Conservation (phyloP, 495 filamentous ascomycete species). For the Penicillium riverlandense region DNA sequence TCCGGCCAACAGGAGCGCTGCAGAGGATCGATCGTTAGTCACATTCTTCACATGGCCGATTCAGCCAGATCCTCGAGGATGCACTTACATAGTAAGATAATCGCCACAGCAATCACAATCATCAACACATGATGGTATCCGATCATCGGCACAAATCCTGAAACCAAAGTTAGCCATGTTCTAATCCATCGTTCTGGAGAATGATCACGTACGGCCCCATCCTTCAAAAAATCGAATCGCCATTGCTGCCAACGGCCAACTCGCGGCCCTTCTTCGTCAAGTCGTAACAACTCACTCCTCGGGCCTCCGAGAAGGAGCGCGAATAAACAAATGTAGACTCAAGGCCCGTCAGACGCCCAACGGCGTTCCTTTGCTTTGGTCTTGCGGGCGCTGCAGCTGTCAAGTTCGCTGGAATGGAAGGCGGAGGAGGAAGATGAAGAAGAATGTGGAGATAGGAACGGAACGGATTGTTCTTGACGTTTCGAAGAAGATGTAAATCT, state of each 20-base stretch:
- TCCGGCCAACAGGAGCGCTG: constrained; percentile 60
- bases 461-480: constrained; percentile 4
- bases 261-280: constrained; percentile 7
- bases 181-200: not conserved
- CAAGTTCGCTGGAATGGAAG: too few relatives aligned
- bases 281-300: constrained; percentile 35
- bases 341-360: not conserved
- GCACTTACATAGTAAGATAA: constrained; percentile 87
- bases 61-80: not conserved
- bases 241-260: constrained; percentile 19
- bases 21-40: constrained; percentile 8
- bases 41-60: constrained; percentile 7
- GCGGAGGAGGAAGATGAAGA: constrained; percentile 8
- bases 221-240: constrained; percentile 16
- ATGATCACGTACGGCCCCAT: constrained; percentile 25
- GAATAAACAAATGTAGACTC: not conserved
- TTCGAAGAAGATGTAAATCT: not conserved
- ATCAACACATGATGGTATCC: constrained; percentile 99
- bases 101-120: constrained; percentile 89
- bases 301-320: constrained; percentile 43
- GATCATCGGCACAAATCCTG: constrained; percentile 87
- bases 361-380: not conserved
- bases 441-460: constrained; percentile 26
- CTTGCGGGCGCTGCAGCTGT: too few relatives aligned
- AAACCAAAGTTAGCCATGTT: constrained; percentile 3